phyloP scores from a whole-genome alignment of 805 yeast species.

The Ogataea dorogensis region DNA sequence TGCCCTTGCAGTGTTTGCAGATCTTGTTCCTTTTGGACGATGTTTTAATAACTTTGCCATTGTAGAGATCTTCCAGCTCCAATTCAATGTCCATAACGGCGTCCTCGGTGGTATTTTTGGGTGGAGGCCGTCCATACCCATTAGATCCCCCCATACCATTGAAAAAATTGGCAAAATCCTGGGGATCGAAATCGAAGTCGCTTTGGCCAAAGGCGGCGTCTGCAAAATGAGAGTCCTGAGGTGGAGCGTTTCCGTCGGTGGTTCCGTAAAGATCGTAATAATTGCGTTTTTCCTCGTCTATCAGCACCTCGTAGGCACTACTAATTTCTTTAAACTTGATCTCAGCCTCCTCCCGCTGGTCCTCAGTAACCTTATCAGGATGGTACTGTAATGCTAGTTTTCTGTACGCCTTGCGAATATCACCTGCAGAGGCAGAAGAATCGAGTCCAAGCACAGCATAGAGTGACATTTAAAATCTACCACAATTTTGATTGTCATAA shows the following conservation, averaged over 20 bases:
- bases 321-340: conserved; percentile 76
- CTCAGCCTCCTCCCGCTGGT: conserved; percentile 66
- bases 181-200: conserved; percentile 53
- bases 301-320: conserved; percentile 80
- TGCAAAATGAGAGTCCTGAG: conserved; percentile 44
- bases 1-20: conserved; percentile 72
- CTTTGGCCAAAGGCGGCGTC: conserved; percentile 40
- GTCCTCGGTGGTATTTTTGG: conserved; percentile 50
- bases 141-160: conserved; percentile 31
- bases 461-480: conserved; percentile 26
- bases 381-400: conserved; percentile 79
- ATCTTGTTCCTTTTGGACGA: conserved; percentile 68
- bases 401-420: conserved; percentile 82
- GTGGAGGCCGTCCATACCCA: conserved; percentile 21
- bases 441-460: conserved; percentile 74
- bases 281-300: conserved; percentile 61
- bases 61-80: conserved; percentile 69
- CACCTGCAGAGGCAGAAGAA: conserved; percentile 59
- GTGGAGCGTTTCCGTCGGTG: conserved; percentile 37
- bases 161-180: conserved; percentile 76
- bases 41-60: conserved; percentile 77
- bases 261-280: conserved; percentile 60
- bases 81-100: conserved; percentile 66
- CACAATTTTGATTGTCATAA: conserved; percentile 8
- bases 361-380: conserved; percentile 81